Base-by-base conservation (phyloP, 805 yeast genomes). In the Ogataea neopini region DNA sequence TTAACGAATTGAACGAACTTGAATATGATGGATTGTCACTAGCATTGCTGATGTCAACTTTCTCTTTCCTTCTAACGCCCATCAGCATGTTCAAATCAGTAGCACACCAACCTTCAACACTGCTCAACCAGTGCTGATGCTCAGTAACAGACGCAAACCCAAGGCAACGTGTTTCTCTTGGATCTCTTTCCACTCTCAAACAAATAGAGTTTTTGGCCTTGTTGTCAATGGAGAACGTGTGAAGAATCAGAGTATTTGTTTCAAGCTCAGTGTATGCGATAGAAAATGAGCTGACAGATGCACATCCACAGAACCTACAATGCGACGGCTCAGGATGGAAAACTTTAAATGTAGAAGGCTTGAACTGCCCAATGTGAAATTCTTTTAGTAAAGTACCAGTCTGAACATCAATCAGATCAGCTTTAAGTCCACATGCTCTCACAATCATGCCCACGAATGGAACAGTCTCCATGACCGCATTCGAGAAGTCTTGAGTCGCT, bases 251-350 rank as follows among this genome's bases (percentile, higher is more conserved):
- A 7, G 80, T 76, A 4, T 74, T 75, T 2, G 74, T 70, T 48
- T 80, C 84, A 20, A 64, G 60, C 52, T 83, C 86, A 18, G 84
- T 81, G 64, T 89, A 89, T 1, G 84, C 83, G 17, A 88, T 71
- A 1, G 92, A 83, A 44, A 89, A 75, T 3, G 91, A 77, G 18
- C 81, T 75, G 34, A 89, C 77, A 0, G 96, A 84, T 0, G 87
- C 89, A 69, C 95, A 85, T 2, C 97, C 97, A 71, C 97, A 89
- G 66, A 89, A 89, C 39, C 86, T 76, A 67, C 97, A 89, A 68
- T 89, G 96, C 0, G 89, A 82, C 5, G 96, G 95, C 55, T 84
- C 89, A 36, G 86, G 84, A 61, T 89, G 96, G 52, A 88, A 80
- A 1, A 86, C 94, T 47, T 74, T 71, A 51, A 89, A 76, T 0